These are phyloP conservation scores for Boletus sp. DNA, from an alignment of 768 basidiomycete species.

Conservation along the genomic window DNA sequence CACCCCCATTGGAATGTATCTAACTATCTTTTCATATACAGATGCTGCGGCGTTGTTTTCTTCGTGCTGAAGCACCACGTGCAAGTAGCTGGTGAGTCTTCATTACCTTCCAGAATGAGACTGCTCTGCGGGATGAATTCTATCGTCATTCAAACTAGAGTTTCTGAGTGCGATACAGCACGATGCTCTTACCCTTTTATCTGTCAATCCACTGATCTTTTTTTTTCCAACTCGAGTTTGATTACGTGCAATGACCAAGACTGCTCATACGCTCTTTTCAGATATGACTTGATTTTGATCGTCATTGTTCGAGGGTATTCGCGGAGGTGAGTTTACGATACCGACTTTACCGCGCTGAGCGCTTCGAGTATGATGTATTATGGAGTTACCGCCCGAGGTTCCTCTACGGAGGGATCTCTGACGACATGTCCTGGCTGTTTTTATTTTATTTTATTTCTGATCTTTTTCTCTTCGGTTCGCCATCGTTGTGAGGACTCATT, in stretches of 20 bases:
- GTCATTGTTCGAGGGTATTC: background rate
- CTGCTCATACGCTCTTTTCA: slow-evolving; percentile 3
- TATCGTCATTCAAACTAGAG: slow-evolving; percentile 83
- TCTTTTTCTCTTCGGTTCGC: slow-evolving; percentile 4
- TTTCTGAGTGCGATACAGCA: slow-evolving; percentile 71
- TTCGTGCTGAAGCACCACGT: background rate
- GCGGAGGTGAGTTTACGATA: slow-evolving; percentile 5
- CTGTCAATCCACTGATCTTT: slow-evolving; percentile 65
- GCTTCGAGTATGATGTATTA: slow-evolving; percentile 29
- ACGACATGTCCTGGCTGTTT: slow-evolving; percentile 82
- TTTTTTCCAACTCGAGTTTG: slow-evolving; percentile 1
- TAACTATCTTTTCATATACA: slow-evolving; percentile 9
- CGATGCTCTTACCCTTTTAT: slow-evolving; percentile 62
- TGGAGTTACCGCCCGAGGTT: slow-evolving; percentile 87
- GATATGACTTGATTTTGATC: background rate
- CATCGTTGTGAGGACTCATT: background rate
- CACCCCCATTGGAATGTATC: background rate
- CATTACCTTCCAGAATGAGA: slow-evolving; percentile 1
- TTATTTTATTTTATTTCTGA: slow-evolving; percentile 55
- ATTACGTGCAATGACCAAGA: background rate
- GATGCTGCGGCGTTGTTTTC: background rate
- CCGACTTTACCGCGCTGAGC: background rate
- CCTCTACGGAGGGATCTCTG: slow-evolving; percentile 40
- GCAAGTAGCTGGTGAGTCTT: slow-evolving; percentile 5
- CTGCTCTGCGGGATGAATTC: slow-evolving; percentile 47